Conservation (phyloP, 306 rosid species). For the Rosa persica region DNA sequence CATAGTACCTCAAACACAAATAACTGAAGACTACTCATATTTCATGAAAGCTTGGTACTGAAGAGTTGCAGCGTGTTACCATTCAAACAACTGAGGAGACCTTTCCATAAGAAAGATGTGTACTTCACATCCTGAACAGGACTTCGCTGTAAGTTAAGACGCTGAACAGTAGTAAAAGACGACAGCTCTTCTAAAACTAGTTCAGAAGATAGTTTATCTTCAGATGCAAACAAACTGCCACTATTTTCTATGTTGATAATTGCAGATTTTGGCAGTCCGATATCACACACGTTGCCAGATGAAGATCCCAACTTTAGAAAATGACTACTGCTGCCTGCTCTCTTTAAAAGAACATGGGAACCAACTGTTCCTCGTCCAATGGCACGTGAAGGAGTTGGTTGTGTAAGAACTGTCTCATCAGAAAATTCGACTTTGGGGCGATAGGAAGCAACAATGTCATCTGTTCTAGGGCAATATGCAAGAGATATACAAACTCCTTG, state of each 20-base stretch:
- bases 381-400: slow-evolving; percentile 43
- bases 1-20: neutral
- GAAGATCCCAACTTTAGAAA: slow-evolving; percentile 55
- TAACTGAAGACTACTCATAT: slow-evolving; percentile 25
- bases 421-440: slow-evolving; percentile 71
- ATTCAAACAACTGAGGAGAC: slow-evolving; percentile 63
- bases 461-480: slow-evolving; percentile 66
- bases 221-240: slow-evolving; percentile 56
- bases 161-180: slow-evolving; percentile 59
- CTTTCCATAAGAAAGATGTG: slow-evolving; percentile 37
- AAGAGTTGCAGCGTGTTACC: slow-evolving; percentile 67
- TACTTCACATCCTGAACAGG: slow-evolving; percentile 72
- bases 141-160: slow-evolving; percentile 41
- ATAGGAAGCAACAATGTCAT: slow-evolving; percentile 71
- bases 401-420: slow-evolving; percentile 41
- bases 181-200: slow-evolving; percentile 76
- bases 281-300: slow-evolving; percentile 49
- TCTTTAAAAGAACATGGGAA: slow-evolving; percentile 54
- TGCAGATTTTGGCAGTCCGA: slow-evolving; percentile 62
- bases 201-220: slow-evolving; percentile 54
- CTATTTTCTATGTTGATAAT: slow-evolving; percentile 43
- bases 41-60: slow-evolving; percentile 34
- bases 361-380: slow-evolving; percentile 65
- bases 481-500: slow-evolving; percentile 91
- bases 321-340: slow-evolving; percentile 24